Conservation (phyloP, 2,329 filamentous ascomycete genomes). For the Aspergillus pseudoterreus region DNA sequence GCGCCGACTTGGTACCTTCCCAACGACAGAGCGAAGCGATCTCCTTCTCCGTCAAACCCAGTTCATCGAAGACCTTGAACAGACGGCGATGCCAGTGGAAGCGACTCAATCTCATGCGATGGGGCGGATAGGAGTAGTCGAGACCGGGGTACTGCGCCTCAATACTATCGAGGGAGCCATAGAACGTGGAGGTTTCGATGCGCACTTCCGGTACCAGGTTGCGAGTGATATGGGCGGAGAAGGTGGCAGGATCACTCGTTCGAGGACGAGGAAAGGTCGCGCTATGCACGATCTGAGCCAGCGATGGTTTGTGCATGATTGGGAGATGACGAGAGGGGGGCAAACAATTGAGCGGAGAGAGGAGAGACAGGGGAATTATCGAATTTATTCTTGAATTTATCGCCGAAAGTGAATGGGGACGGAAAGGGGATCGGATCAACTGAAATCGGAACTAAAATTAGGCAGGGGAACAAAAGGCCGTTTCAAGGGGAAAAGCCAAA, state of each 20-base stretch:
- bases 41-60: constrained; percentile 56
- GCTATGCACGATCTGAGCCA: constrained; percentile 57
- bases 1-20: constrained; percentile 48
- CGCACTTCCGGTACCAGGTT: constrained; percentile 64
- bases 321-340: neutral
- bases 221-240: constrained; percentile 57
- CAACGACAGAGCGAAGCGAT: constrained; percentile 62
- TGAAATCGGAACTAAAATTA: constrained; percentile 14
- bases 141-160: constrained; percentile 65
- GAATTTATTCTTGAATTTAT: neutral
- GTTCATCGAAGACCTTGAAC: constrained; percentile 58
- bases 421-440: constrained; percentile 11
- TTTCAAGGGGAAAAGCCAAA: constrained; percentile 3
- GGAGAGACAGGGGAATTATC: neutral
- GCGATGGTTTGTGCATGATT: constrained; percentile 57
- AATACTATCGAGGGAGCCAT: constrained; percentile 60
- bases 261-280: constrained; percentile 56
- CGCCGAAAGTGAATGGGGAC: neutral
- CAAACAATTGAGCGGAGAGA: neutral
- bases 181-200: constrained; percentile 61
- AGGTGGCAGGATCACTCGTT: constrained; percentile 55
- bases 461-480: constrained; percentile 1
- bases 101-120: constrained; percentile 59
- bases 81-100: constrained; percentile 60
- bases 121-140: constrained; percentile 60